These are phyloP conservation scores for Omphalea diandra DNA, from an alignment of 441 rosid species.

Conservation along the genomic window DNA sequence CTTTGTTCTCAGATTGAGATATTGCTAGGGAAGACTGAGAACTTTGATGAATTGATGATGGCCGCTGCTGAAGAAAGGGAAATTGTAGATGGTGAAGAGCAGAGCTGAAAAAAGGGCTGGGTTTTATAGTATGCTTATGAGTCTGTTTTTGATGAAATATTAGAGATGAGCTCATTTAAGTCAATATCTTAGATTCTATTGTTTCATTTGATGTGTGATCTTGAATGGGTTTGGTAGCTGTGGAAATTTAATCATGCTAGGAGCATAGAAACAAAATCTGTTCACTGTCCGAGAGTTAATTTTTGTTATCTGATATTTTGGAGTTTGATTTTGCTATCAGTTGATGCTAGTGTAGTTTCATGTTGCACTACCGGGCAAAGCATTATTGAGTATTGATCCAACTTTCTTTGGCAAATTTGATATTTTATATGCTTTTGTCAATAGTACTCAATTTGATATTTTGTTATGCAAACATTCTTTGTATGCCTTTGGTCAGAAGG, in stretches of 20 bases:
- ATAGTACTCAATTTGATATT: no score
- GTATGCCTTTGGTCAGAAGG: no score
- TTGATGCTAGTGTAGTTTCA: background rate
- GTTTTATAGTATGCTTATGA: no score
- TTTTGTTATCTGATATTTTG: slow-evolving; percentile 19
- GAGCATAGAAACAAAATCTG: no score
- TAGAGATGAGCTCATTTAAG: slow-evolving; percentile 19
- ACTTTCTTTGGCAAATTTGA: background rate
- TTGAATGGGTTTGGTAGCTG: slow-evolving; percentile 13
- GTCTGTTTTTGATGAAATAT: slow-evolving; percentile 15
- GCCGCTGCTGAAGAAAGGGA: slow-evolving; percentile 75
- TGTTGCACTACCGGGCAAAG: background rate
- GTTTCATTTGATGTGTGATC: slow-evolving; percentile 3
- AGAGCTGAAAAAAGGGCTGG: slow-evolving; percentile 46
- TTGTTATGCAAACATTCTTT: background rate
- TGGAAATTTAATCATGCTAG: slow-evolving; percentile 16
- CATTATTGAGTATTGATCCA: background rate
- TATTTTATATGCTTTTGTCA: background rate
- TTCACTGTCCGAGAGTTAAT: slow-evolving; percentile 21
- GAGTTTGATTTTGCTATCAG: background rate
- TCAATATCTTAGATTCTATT: slow-evolving; percentile 19
- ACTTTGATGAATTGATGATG: slow-evolving; percentile 74
- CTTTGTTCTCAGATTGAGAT: slow-evolving; percentile 65
- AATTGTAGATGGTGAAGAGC: slow-evolving; percentile 57
- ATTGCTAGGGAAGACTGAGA: slow-evolving; percentile 54